Conservation (phyloP, 2,329 filamentous ascomycete genomes). For the Alternaria hordeiaustralica region DNA sequence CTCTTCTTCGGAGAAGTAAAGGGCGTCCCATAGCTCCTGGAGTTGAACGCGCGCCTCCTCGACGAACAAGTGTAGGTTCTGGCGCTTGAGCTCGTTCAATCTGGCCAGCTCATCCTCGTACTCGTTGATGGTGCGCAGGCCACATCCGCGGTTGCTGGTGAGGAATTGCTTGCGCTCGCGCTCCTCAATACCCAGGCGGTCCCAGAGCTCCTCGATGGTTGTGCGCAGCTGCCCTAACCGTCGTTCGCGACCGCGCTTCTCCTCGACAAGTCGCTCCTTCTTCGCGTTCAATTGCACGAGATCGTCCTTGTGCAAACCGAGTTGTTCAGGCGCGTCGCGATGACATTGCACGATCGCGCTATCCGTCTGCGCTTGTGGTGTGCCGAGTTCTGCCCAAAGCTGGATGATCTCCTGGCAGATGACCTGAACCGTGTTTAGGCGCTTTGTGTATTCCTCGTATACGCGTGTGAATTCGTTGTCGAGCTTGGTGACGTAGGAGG, state of each 20-base stretch:
- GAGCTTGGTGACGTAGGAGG: constrained; percentile 82
- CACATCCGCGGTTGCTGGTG: constrained; percentile 86
- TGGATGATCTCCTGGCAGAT: constrained; percentile 86
- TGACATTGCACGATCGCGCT: constrained; percentile 85
- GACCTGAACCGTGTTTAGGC: constrained; percentile 75
- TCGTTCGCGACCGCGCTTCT: constrained; percentile 86
- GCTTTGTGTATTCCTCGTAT: constrained; percentile 93
- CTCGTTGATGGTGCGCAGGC: constrained; percentile 90
- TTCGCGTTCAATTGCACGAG: constrained; percentile 73
- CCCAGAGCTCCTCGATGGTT: constrained; percentile 87
- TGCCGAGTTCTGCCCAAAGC: constrained; percentile 94
- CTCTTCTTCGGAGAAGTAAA: constrained; percentile 97
- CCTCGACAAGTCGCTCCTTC: constrained; percentile 82
- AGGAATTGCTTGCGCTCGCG: constrained; percentile 84
- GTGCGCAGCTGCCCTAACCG: constrained; percentile 75
- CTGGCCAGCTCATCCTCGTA: constrained; percentile 89
- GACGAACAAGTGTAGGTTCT: constrained; percentile 94
- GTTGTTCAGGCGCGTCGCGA: constrained; percentile 88
- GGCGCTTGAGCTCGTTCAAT: constrained; percentile 89
- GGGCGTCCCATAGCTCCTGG: constrained; percentile 91
- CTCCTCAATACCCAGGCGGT: constrained; percentile 83
- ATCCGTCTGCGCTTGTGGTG: constrained; percentile 91
- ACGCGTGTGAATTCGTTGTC: constrained; percentile 92
- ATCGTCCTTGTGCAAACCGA: constrained; percentile 90
- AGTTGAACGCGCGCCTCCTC: constrained; percentile 90